Evolutionary conservation across 176 grass and related monocot genomes (phyloP).

Genomic region (Pharus latifolius): DNA sequence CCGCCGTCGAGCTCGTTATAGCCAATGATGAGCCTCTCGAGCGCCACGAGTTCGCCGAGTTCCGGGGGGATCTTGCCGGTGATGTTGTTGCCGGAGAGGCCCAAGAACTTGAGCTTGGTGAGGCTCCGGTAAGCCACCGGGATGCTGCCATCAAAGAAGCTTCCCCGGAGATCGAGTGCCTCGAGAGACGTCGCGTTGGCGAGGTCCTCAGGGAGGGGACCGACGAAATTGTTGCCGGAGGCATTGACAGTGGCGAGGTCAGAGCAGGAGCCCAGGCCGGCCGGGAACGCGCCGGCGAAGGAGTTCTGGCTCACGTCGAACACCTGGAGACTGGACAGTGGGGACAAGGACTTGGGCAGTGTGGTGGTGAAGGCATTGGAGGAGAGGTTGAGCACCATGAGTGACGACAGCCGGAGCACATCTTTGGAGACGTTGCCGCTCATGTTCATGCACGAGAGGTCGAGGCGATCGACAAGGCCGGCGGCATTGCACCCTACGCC

Average conservation of each 20-base stretch:
- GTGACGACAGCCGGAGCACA: constrained; percentile 36
- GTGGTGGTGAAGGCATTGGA: constrained; percentile 59
- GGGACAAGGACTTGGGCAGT: constrained; percentile 51
- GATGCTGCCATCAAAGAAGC: constrained; percentile 65
- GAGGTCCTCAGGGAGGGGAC: constrained; percentile 53
- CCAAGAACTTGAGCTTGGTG: constrained; percentile 65
- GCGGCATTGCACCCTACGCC: constrained; percentile 53
- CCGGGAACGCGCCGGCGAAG: constrained; percentile 62
- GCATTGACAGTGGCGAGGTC: constrained; percentile 48
- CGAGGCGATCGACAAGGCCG: constrained; percentile 36
- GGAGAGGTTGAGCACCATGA: constrained; percentile 67
- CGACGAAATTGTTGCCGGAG: constrained; percentile 82
- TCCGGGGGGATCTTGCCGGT: constrained; percentile 73
- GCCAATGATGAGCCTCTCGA: constrained; percentile 80
- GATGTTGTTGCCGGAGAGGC: constrained; percentile 86
- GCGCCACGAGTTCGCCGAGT: constrained; percentile 49
- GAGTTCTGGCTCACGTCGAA: constrained; percentile 80
- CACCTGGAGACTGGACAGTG: constrained; percentile 39
- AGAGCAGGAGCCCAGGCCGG: constrained; percentile 53
- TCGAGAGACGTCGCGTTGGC: constrained; percentile 57
- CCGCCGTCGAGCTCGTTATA: constrained; percentile 76
- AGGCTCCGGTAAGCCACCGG: constrained; percentile 64
- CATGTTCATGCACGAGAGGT: constrained; percentile 70
- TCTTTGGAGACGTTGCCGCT: constrained; percentile 55
- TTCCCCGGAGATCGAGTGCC: constrained; percentile 65